Conservation (phyloP, 495 filamentous ascomycete species). For the Evernia prunastri region DNA sequence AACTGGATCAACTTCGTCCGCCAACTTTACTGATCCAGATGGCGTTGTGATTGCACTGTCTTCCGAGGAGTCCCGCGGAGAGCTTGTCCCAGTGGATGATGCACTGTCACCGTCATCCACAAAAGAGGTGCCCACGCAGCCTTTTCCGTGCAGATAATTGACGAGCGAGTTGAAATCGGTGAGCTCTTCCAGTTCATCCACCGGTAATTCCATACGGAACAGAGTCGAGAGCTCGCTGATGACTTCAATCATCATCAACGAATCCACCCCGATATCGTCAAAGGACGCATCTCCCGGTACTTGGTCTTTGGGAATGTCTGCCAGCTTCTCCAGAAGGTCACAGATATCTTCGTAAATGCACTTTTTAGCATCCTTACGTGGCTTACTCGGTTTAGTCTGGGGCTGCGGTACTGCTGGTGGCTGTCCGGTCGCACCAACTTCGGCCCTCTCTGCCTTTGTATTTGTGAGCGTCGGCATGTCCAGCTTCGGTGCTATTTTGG, state of each 20-base stretch:
- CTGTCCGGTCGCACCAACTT: background rate
- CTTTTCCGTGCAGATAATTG: constrained; percentile 14
- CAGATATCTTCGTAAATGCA: constrained; percentile 17
- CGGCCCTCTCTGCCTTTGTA: background rate
- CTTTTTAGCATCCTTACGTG: constrained; percentile 6
- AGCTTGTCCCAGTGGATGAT: background rate
- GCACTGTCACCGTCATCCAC: background rate
- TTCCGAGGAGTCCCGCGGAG: background rate
- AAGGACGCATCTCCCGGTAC: constrained; percentile 11
- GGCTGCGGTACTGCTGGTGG: background rate
- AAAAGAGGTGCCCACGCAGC: constrained; percentile 4
- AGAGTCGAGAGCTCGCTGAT: constrained; percentile 7
- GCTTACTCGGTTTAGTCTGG: background rate
- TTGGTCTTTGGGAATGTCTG: constrained; percentile 14
- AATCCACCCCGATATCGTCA: constrained; percentile 15
- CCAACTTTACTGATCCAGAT: background rate
- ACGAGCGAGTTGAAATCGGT: constrained; percentile 13
- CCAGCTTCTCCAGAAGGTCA: constrained; percentile 12
- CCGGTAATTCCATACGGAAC: constrained; percentile 6
- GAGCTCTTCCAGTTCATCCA: constrained; percentile 12
- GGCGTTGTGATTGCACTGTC: constrained; percentile 5
- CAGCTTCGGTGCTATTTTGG: background rate
- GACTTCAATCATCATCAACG: constrained; percentile 20
- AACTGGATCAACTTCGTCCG: background rate
- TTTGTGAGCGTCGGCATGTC: background rate